These are phyloP conservation scores for Fusarium anguioides DNA, from an alignment of 2,329 filamentous ascomycete genomes.

Conservation along the genomic window DNA sequence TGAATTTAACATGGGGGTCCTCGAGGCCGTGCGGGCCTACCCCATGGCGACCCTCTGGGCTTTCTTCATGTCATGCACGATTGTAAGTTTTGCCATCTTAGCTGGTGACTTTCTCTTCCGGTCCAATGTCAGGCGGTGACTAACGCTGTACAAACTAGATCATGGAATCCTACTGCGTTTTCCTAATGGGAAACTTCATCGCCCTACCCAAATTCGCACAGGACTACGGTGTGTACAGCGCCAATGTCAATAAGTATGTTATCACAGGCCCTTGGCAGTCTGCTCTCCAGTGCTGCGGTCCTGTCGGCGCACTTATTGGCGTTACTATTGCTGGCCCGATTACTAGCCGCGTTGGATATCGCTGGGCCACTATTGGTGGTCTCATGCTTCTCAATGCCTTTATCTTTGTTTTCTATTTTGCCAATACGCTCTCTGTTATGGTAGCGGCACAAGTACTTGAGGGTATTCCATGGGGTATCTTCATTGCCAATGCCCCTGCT, in stretches of 20 bases:
- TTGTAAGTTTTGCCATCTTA: neutral
- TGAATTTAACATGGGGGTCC: slow-evolving; percentile 5
- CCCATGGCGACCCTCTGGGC: neutral
- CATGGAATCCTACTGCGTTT: slow-evolving; percentile 63
- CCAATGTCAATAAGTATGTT: slow-evolving; percentile 35
- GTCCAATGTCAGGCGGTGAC: neutral
- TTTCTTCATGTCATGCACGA: neutral
- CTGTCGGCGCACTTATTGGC: slow-evolving; percentile 51
- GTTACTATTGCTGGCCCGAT: slow-evolving; percentile 53
- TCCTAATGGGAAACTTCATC: slow-evolving; percentile 60
- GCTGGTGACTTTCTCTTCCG: too few relatives aligned
- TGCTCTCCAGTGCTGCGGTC: slow-evolving; percentile 50
- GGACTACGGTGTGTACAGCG: slow-evolving; percentile 50
- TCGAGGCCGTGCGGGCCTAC: neutral
- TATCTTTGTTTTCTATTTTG: slow-evolving; percentile 66
- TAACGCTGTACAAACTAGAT: slow-evolving; percentile 47
- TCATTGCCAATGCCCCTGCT: slow-evolving; percentile 70
- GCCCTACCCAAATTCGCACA: slow-evolving; percentile 53
- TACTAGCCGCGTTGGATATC: slow-evolving; percentile 52
- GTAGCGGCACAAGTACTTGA: slow-evolving; percentile 66
- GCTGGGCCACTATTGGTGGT: slow-evolving; percentile 50
- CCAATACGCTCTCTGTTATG: slow-evolving; percentile 54
- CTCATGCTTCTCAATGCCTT: slow-evolving; percentile 54
- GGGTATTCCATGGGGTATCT: slow-evolving; percentile 72
- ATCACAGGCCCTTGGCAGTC: slow-evolving; percentile 55